Evolutionary conservation across 2,329 filamentous ascomycete genomes (phyloP).

Genomic region (Apiospora koreana): DNA sequence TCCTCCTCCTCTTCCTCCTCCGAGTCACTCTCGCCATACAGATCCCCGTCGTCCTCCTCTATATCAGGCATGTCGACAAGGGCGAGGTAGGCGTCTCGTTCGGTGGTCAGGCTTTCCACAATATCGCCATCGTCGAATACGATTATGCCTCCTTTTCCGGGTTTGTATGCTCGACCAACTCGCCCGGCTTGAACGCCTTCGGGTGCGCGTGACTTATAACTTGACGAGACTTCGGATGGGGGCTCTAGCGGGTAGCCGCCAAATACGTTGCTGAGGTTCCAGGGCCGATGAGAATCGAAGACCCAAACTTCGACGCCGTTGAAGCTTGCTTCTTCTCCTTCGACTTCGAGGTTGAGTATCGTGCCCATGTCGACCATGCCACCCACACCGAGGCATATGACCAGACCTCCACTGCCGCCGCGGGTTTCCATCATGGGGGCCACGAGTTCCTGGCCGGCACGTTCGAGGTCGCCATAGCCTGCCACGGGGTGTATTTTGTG

Average conservation of each 20-base stretch:
- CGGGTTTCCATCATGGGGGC: conserved; percentile 82
- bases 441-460: conserved; percentile 76
- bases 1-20: conserved; percentile 61
- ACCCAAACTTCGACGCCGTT: conserved; percentile 95
- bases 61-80: conserved; percentile 88
- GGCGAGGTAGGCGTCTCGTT: conserved; percentile 83
- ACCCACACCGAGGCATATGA: conserved; percentile 90
- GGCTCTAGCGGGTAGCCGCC: conserved; percentile 66
- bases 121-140: conserved; percentile 97
- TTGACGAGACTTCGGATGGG: conserved; percentile 46
- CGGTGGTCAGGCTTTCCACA: conserved; percentile 72
- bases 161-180: conserved; percentile 70
- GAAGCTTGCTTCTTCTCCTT: conserved; percentile 67
- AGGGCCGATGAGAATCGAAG: conserved; percentile 86
- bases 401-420: conserved; percentile 84
- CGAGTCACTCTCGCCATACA: conserved; percentile 57
- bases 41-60: conserved; percentile 67
- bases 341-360: conserved; percentile 72
- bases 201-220: conserved; percentile 53
- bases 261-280: conserved; percentile 94
- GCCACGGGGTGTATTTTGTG: conserved; percentile 96
- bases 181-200: conserved; percentile 72
- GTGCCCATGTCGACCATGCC: conserved; percentile 86
- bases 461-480: conserved; percentile 86
- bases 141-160: conserved; percentile 83